Percentiles rank a stretch among this genome's conserved stretches.
Evolutionary conservation across 2,329 filamentous ascomycete genomes (phyloP).

Genomic region (Chalaropsis thielavioides): DNA sequence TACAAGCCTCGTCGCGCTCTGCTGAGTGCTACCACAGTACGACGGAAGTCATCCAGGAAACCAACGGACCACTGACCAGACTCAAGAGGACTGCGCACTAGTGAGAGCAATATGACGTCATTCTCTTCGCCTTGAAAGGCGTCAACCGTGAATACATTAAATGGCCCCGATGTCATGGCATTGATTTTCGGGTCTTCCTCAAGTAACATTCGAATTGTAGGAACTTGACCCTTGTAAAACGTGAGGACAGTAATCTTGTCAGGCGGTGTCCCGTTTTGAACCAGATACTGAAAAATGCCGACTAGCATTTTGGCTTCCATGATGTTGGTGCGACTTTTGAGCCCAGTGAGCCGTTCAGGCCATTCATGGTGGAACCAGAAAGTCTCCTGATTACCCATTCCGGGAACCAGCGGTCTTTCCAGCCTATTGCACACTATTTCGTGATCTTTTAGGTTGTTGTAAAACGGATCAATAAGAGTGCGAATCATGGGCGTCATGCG

Average conservation of each 20-base stretch:
- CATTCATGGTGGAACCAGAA: slow-evolving; percentile 40
- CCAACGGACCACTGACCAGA: slow-evolving; percentile 39
- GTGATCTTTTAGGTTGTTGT: slow-evolving; percentile 33
- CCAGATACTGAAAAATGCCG: slow-evolving; percentile 55
- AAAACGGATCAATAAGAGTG: slow-evolving; percentile 33
- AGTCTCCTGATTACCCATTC: slow-evolving; percentile 27
- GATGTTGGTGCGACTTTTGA: slow-evolving; percentile 53
- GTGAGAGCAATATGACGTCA: slow-evolving; percentile 62
- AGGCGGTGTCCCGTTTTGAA: slow-evolving; percentile 47
- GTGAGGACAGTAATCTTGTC: slow-evolving; percentile 64
- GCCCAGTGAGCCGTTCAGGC: slow-evolving; percentile 47
- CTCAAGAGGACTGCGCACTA: slow-evolving; percentile 54
- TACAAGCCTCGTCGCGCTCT: slow-evolving; percentile 69
- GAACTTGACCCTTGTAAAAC: slow-evolving; percentile 76
- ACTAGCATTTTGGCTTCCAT: slow-evolving; percentile 65
- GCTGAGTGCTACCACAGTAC: slow-evolving; percentile 44
- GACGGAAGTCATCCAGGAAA: slow-evolving; percentile 52
- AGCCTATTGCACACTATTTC: slow-evolving; percentile 25
- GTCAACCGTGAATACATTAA: slow-evolving; percentile 66
- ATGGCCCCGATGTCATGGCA: slow-evolving; percentile 21
- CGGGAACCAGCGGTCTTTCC: slow-evolving; percentile 30
- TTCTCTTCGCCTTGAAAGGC: slow-evolving; percentile 89
- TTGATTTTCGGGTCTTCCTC: slow-evolving; percentile 23
- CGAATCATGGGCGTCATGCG: slow-evolving; percentile 37
- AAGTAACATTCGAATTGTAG: slow-evolving; percentile 41